Conservation (phyloP, 441 rosid genomes). For the Erodium texanum region DNA sequence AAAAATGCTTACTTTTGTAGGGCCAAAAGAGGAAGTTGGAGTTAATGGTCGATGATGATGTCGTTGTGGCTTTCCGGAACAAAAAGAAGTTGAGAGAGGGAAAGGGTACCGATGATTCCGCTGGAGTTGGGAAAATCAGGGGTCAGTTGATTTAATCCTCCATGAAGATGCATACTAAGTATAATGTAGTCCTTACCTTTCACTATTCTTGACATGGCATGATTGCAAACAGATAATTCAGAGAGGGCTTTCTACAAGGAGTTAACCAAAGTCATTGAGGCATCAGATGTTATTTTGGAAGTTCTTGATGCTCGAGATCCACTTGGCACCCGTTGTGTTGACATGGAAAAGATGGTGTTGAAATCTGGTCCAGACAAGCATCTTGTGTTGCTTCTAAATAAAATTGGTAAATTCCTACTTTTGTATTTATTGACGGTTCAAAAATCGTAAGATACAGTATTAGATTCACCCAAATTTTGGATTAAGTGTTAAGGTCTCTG, state of each 20-base stretch:
- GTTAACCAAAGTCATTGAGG: slow-evolving; percentile 78
- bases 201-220: slow-evolving; percentile 12
- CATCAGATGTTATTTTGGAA: slow-evolving; percentile 89
- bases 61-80: slow-evolving; percentile 11
- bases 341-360: slow-evolving; percentile 92
- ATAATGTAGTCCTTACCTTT: neutral
- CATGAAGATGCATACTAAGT: neutral
- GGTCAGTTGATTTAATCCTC: slow-evolving; percentile 33
- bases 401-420: slow-evolving; percentile 49
- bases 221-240: slow-evolving; percentile 46
- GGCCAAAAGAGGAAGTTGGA: slow-evolving; percentile 74
- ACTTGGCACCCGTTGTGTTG: slow-evolving; percentile 79
- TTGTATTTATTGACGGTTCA: neutral
- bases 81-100: slow-evolving; percentile 24
- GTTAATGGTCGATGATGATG: slow-evolving; percentile 37
- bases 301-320: slow-evolving; percentile 94
- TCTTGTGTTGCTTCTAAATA: slow-evolving; percentile 75
- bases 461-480: neutral
- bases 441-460: neutral
- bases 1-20: slow-evolving; percentile 24
- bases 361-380: slow-evolving; percentile 70
- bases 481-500: too few relatives aligned
- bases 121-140: slow-evolving; percentile 31
- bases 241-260: slow-evolving; percentile 92
- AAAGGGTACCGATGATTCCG: slow-evolving; percentile 19